Base-by-base conservation (phyloP, 202 grass and related monocot genomes). In the Bolboschoenoplectus hybrid region DNA sequence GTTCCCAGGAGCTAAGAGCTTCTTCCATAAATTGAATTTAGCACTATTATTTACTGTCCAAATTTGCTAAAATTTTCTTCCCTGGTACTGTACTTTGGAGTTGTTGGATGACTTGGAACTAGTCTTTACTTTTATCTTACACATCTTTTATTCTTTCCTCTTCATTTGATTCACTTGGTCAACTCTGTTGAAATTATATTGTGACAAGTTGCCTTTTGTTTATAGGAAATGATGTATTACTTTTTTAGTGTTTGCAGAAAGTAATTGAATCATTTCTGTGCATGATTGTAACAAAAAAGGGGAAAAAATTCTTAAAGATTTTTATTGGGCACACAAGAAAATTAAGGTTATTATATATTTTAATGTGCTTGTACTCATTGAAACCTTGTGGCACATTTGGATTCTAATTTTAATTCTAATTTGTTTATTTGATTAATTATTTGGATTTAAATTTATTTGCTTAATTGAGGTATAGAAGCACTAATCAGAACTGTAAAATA, bases 331-430 rank as follows among this genome's bases (percentile, higher is more conserved):
- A 44, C 43, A 44, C 43, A 3, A 2, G 3, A 44, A 5, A 44
- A 44, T 3, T 44, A 3, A 44, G 5, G 43, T 32, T 63, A 13
- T 62, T 10, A 63, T 65, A n/a, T 44, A 14, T 55, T 58, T 80
- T 80, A 20, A 80, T n/a, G 51, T 55, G 75, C 51, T 38, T 80
- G 51, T 39, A 73, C 10, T 73, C 44, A 26, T 49, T 49, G n/a
- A 1, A 73, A 73, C 6, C 5, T 5, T 20, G 9, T 73, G 65
- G 36, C 10, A 10, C 4, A 68, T 68, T 66, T 41, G 7, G 36
- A 16, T 68, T 68, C 36, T 68, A 4, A 38, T 68, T 63, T 68
- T 41, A 3, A 39, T 68, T 41, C 65, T 68, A 2, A 7, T 34
- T 19, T 74, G 43, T 71, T 71, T 46, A 8, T 46, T n/a, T 71